Evolutionary conservation across 352 stramenopile genomes (phyloP), one percentile per base, ranked within the genome.

Genomic region (Phytophthora citricola): DNA sequence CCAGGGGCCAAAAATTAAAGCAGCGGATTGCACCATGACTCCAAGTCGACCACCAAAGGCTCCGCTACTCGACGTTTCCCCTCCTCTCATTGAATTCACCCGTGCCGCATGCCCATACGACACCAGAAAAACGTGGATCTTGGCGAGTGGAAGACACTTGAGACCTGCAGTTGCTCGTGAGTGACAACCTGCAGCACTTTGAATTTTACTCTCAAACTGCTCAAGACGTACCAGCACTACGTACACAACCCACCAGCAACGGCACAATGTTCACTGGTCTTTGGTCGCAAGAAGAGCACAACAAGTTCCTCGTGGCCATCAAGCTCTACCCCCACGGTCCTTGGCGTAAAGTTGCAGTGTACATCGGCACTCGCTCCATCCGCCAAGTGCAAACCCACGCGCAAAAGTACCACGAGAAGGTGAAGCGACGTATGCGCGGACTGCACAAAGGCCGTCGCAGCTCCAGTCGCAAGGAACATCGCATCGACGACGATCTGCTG

Each of bases 351-450:
- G 57, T 91, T 15, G 78, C 78, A 2, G 73, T 66, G 14, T 64
- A 76, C 50, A 71, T 91, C n/a, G 70, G 73, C 47, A 88, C 79
- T 11, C 78, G 82, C 43, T 80, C 70, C 38, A 78, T 84, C 20
- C 79, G 79, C 1, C 82, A 91, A 65, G 75, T 83, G 48, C 80
- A 87, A 38, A 91, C 82, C 1, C 82, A 91, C 58, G 76, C 76
- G 31, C 80, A 90, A 45, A 89, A 87, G 58, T 86, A 83, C 53
- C 74, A 85, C 29, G 80, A 91, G 31, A 88, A 88, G 43, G 69
- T 86, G 27, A 69, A 69, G 47, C 75, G 80, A 1, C 73, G 75
- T 14, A 73, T 82, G 51, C 75, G 73, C 5, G 78, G 74, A 0
- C 59, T 85, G n/a, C 80, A 66, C 41, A 79, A 84, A 63, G 76